Evolutionary conservation across 2,329 filamentous ascomycete species (phyloP).

Genomic region (Calcarisporium arbuscula): DNA sequence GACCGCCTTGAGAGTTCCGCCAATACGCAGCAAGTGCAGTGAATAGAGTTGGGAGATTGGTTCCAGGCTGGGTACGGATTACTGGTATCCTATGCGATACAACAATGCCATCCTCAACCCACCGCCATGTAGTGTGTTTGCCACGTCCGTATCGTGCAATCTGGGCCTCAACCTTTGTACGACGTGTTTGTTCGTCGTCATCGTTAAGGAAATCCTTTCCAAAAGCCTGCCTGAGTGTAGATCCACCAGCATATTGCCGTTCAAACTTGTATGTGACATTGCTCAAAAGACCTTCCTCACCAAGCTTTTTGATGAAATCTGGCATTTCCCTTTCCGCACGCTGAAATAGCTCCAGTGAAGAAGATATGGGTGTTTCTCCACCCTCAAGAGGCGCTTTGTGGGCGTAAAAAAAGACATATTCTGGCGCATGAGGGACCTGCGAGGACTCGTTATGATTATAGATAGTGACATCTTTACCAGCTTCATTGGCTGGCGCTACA

Average conservation of each 20-base stretch:
- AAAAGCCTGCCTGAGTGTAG: slow-evolving; percentile 43
- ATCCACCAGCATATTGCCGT: slow-evolving; percentile 37
- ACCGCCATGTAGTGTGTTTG: slow-evolving; percentile 40
- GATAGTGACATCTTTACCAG: slow-evolving; percentile 39
- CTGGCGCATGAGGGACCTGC: slow-evolving; percentile 43
- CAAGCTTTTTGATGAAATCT: slow-evolving; percentile 35
- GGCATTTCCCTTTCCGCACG: slow-evolving; percentile 39
- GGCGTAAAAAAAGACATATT: slow-evolving; percentile 44
- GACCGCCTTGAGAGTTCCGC: too few relatives aligned
- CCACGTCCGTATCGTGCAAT: slow-evolving; percentile 39
- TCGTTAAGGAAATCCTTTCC: slow-evolving; percentile 38
- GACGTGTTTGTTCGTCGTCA: slow-evolving; percentile 33
- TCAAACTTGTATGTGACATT: slow-evolving; percentile 38
- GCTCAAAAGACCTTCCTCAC: slow-evolving; percentile 39
- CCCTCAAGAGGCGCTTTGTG: slow-evolving; percentile 32
- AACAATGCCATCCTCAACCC: slow-evolving; percentile 35
- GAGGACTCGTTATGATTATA: slow-evolving; percentile 46
- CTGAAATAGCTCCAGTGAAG: slow-evolving; percentile 38
- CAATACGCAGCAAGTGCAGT: slow-evolving; percentile 39
- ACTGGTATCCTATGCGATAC: slow-evolving; percentile 39
- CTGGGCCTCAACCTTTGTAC: slow-evolving; percentile 40
- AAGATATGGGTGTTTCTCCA: slow-evolving; percentile 37
- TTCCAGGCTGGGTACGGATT: slow-evolving; percentile 39
- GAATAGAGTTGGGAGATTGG: slow-evolving; percentile 38
- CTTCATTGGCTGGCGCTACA: slow-evolving; percentile 45